phyloP scores from a whole-genome alignment of 805 yeast genomes.

The Hanseniaspora vineae region DNA sequence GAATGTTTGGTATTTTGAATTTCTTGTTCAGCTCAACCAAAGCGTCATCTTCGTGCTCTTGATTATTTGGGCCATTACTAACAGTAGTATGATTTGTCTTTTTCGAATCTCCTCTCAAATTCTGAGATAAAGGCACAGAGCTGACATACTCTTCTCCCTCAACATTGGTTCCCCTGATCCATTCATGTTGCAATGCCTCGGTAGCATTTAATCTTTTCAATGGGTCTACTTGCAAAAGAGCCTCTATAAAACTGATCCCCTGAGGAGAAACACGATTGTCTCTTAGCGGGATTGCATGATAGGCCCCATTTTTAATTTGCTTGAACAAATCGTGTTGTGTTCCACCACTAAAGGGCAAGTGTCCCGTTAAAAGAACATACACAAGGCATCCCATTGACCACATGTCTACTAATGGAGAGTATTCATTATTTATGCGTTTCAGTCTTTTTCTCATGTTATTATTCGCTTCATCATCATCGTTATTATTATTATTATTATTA shows the following conservation, averaged over 20 bases:
- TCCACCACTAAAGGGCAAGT: slow-evolving; percentile 86
- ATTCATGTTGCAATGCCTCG: slow-evolving; percentile 65
- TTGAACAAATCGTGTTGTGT: slow-evolving; percentile 77
- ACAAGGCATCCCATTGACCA: slow-evolving; percentile 96
- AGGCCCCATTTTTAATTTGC: slow-evolving; percentile 65
- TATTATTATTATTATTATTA: too few species aligned
- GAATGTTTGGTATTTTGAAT: slow-evolving; percentile 14
- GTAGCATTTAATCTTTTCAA: slow-evolving; percentile 56
- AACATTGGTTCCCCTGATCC: slow-evolving; percentile 38
- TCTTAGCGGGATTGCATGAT: slow-evolving; percentile 62
- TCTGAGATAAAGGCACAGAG: slow-evolving; percentile 2
- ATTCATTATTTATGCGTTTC: slow-evolving; percentile 24
- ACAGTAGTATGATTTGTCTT: not conserved
- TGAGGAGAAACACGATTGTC: slow-evolving; percentile 51
- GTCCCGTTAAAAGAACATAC: slow-evolving; percentile 84
- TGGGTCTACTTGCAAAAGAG: slow-evolving; percentile 69
- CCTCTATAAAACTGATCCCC: slow-evolving; percentile 60
- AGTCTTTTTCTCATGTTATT: slow-evolving; percentile 6
- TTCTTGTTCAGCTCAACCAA: slow-evolving; percentile 8
- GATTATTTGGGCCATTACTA: not conserved
- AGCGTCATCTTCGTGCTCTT: not conserved
- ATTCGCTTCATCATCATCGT: too few species aligned
- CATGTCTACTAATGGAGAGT: slow-evolving; percentile 85
- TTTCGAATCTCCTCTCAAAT: not conserved
- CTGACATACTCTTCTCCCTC: not conserved